These are phyloP conservation scores for Eucalyptus erythrocorys DNA, from an alignment of 345 rosid species.

Conservation along the genomic window DNA sequence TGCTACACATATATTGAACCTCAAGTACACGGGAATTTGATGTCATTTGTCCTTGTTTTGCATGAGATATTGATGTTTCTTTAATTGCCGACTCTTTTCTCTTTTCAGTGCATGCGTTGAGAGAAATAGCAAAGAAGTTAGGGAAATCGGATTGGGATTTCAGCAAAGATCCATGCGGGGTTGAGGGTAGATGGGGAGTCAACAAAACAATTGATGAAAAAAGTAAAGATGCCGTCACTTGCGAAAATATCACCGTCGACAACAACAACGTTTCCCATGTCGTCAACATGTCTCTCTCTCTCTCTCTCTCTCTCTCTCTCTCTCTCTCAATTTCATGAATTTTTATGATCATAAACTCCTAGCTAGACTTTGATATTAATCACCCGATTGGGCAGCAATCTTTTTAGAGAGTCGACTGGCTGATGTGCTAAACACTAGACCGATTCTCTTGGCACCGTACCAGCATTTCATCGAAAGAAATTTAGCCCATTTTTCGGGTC, in stretches of 20 bases:
- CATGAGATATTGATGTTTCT: neutral
- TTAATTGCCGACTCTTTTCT: neutral
- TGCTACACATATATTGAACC: neutral
- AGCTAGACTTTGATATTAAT: too few species aligned
- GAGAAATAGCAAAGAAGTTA: neutral
- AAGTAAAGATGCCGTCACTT: neutral
- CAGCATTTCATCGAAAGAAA: neutral
- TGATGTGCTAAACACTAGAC: too few species aligned
- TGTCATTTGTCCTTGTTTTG: neutral
- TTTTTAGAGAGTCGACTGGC: too few species aligned
- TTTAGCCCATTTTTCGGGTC: too few species aligned
- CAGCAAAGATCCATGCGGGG: neutral
- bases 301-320: too few species aligned
- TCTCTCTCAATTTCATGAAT: neutral
- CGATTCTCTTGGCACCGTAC: neutral
- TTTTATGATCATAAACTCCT: neutral
- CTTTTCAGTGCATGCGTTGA: neutral
- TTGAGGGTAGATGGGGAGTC: neutral
- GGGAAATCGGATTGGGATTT: neutral
- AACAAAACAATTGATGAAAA: too few species aligned
- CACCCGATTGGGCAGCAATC: too few species aligned
- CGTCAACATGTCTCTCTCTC: neutral
- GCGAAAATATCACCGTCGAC: neutral
- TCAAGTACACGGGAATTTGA: neutral
- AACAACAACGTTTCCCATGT: neutral